Evolutionary conservation across 495 filamentous ascomycete genomes (phyloP), one percentile per base, ranked within the genome.

Genomic region (Neurospora africana): DNA sequence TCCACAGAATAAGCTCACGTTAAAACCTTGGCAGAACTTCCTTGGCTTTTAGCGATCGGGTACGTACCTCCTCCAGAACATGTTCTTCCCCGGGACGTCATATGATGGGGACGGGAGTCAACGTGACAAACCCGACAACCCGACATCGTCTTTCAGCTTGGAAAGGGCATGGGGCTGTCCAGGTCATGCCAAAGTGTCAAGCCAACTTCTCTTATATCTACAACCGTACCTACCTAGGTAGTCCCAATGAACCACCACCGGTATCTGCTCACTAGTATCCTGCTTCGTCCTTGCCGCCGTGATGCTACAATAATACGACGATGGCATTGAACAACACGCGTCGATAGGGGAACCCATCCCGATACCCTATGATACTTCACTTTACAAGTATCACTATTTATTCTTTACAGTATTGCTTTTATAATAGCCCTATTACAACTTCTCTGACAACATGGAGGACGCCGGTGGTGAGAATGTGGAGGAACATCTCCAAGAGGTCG

Each of bases 371-470:
- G 61, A 19, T 4, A 68, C 65, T 47, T 65, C 10, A 5, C n/a
- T 44, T 53, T n/a, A 33, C 5, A 10, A 38, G 10, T 36, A 37
- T 33, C 9, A 15, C 6, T n/a, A 30, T 23, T 39, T n/a, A 30
- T 23, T 39, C 9, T 4, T 33, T 30, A 41, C 19, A 8, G 1
- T 65, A 68, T 68, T n/a, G 40, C 5, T 13, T 30, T 38, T 1
- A 58, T 37, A 61, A 15, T 69, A 38, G 39, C 39, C 15, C n/a
- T 23, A n/a, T 40, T 27, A 70, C n/a, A 7, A n/a, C 39, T 10
- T 39, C 37, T 21, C 27, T n/a, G 11, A 4, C 72, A 75, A 67
- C 11, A 81, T 81, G 79, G 74, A 81, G 70, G 78, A 78, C 65
- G 75, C 75, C 47, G 72, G 74, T 70, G 78, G 74, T 17, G 79